phyloP scores from a whole-genome alignment of 371 early-diverging fungal species.

The Lichtheimia corymbifera region DNA sequence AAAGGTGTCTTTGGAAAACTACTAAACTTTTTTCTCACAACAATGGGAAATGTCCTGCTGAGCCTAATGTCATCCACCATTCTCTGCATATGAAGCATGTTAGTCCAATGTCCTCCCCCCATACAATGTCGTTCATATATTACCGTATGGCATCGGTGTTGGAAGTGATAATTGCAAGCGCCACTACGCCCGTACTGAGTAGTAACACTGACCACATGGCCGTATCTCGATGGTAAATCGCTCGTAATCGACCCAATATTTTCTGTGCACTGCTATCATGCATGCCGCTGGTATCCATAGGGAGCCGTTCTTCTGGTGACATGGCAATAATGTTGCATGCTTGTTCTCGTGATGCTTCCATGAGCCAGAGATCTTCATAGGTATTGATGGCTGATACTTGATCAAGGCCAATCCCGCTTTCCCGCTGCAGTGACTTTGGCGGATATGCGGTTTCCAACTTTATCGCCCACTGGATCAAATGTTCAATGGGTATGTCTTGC shows the following conservation, averaged over 20 bases:
- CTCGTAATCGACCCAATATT: slow-evolving; percentile 3
- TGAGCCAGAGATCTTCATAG: slow-evolving; percentile 36
- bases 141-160: not conserved
- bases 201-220: slow-evolving; percentile 5
- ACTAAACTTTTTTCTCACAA: too few species aligned
- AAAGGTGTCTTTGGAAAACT: too few species aligned
- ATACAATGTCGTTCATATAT: not conserved
- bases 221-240: not conserved
- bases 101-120: not conserved
- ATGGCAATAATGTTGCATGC: slow-evolving; percentile 2
- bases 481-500: slow-evolving; percentile 41
- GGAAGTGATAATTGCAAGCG: slow-evolving; percentile 6
- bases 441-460: slow-evolving; percentile 39
- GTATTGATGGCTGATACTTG: slow-evolving; percentile 23
- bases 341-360: not conserved
- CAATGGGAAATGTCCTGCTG: too few species aligned
- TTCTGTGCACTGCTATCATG: not conserved
- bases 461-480: slow-evolving; percentile 37
- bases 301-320: slow-evolving; percentile 2
- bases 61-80: too few species aligned
- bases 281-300: not conserved
- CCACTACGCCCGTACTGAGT: slow-evolving; percentile 6
- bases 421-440: not conserved
- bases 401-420: slow-evolving; percentile 5
- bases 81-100: too few species aligned